These are phyloP conservation scores for Phytophthora melonis DNA, from an alignment of 352 stramenopile genomes.

Conservation along the genomic window DNA sequence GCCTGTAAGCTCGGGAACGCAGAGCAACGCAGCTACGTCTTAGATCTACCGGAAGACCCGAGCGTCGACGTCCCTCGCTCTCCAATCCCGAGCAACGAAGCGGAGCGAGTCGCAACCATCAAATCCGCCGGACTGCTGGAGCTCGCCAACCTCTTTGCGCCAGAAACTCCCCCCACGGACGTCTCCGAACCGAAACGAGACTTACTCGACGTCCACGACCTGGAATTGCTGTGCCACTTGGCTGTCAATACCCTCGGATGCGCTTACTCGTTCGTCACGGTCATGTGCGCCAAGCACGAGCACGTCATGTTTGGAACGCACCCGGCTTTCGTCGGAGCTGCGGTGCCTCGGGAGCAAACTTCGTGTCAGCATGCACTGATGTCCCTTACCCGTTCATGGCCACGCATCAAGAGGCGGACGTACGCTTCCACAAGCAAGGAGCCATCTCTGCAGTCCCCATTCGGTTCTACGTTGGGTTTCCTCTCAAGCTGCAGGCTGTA, in stretches of 20 bases:
- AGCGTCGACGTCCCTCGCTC: slow-evolving; percentile 14
- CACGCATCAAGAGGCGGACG: background rate
- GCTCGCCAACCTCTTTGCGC: slow-evolving; percentile 28
- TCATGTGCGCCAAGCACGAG: slow-evolving; percentile 25
- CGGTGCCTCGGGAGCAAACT: slow-evolving; percentile 1
- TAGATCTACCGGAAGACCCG: slow-evolving; percentile 32
- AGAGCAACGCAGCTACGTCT: slow-evolving; percentile 19
- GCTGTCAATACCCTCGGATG: slow-evolving; percentile 50
- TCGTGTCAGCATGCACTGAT: slow-evolving; percentile 4
- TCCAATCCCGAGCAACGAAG: slow-evolving; percentile 44
- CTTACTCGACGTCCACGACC: slow-evolving; percentile 31
- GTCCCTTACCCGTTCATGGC: slow-evolving; percentile 1
- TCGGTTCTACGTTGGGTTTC: slow-evolving; percentile 61
- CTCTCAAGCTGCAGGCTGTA: slow-evolving; percentile 2
- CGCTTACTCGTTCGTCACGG: slow-evolving; percentile 49
- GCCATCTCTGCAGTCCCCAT: background rate
- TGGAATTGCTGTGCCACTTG: slow-evolving; percentile 56
- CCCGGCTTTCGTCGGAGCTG: slow-evolving; percentile 1
- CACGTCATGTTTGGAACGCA: slow-evolving; percentile 1
- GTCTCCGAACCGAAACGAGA: background rate
- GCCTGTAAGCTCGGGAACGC: slow-evolving; percentile 33
- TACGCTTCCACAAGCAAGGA: slow-evolving; percentile 3
- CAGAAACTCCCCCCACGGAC: slow-evolving; percentile 11
- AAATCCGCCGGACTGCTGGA: slow-evolving; percentile 18
- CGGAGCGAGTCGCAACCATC: slow-evolving; percentile 26